phyloP scores from a whole-genome alignment of 495 filamentous ascomycete genomes.

The Glonium stellatum region DNA sequence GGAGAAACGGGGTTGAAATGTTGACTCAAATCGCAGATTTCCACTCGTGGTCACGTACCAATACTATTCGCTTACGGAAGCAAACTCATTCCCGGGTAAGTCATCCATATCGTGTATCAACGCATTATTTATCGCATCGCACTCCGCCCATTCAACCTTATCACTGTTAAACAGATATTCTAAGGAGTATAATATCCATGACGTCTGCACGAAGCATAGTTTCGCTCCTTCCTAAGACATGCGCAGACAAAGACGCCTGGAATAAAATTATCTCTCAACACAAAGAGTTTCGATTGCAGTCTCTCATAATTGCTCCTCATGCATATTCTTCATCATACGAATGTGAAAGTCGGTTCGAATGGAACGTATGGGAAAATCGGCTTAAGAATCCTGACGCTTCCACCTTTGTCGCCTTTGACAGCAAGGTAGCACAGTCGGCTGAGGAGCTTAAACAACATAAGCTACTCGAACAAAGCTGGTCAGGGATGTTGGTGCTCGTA shows the following conservation, averaged over 20 bases:
- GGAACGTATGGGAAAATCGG: conserved; percentile 19
- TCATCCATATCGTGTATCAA: too few species aligned
- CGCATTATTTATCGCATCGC: too few species aligned
- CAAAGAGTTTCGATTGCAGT: conserved; percentile 16
- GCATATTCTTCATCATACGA: conserved; percentile 14
- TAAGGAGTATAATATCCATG: neutral
- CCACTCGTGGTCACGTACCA: too few species aligned
- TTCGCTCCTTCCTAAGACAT: conserved; percentile 10
- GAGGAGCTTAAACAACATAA: neutral
- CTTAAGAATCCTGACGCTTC: conserved; percentile 13
- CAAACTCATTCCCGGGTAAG: too few species aligned
- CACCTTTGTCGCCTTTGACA: conserved; percentile 13
- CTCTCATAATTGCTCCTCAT: conserved; percentile 12
- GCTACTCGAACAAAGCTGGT: neutral
- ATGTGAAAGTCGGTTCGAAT: conserved; percentile 8
- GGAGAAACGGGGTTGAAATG: too few species aligned
- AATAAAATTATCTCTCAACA: neutral
- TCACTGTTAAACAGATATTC: too few species aligned
- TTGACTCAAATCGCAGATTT: too few species aligned
- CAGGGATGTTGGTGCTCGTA: conserved; percentile 6
- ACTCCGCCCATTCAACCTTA: too few species aligned
- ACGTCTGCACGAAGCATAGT: neutral
- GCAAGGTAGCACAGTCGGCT: neutral
- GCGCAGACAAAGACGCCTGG: conserved; percentile 5
- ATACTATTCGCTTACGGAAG: too few species aligned